Conservation (phyloP, 805 yeast genomes). For the Peterozyma toletana region DNA sequence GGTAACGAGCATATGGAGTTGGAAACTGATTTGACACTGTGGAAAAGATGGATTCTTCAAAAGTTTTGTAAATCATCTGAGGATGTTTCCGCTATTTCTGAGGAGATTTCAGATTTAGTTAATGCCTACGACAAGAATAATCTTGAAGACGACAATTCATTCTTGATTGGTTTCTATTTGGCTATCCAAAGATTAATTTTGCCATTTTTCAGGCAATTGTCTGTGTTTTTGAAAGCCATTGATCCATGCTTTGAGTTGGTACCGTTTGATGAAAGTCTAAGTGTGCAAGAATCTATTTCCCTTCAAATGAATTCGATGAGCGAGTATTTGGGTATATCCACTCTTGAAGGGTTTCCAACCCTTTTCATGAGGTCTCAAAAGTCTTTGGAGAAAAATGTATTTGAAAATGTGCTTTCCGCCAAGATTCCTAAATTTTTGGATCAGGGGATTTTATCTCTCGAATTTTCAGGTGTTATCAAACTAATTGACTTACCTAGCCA, state of each 20-base stretch:
- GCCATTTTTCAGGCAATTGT: slow-evolving; percentile 8
- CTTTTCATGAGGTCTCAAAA: slow-evolving; percentile 5
- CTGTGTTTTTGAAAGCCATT: slow-evolving; percentile 23
- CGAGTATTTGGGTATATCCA: background rate
- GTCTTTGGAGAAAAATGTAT: slow-evolving; percentile 17
- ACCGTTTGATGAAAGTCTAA: background rate
- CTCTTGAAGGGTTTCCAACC: slow-evolving; percentile 10
- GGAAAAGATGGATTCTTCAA: slow-evolving; percentile 2
- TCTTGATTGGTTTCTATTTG: slow-evolving; percentile 3
- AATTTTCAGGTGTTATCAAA: slow-evolving; percentile 48
- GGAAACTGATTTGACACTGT: slow-evolving; percentile 1
- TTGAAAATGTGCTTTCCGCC: slow-evolving; percentile 17
- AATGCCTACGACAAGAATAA: slow-evolving; percentile 16
- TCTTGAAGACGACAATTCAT: background rate
- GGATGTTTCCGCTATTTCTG: slow-evolving; percentile 17
- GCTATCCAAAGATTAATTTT: slow-evolving; percentile 1
- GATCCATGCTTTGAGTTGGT: slow-evolving; percentile 17
- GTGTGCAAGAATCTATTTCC: background rate
- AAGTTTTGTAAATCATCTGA: slow-evolving; percentile 5
- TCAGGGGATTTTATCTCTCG: slow-evolving; percentile 23
- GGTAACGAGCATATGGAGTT: slow-evolving; percentile 1
- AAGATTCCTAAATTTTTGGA: slow-evolving; percentile 20
- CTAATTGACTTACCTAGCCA: slow-evolving; percentile 45
- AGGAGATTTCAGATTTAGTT: slow-evolving; percentile 24
- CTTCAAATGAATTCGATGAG: background rate